Evolutionary conservation across 768 basidiomycete genomes (phyloP).

Genomic region (Russula vinacea): DNA sequence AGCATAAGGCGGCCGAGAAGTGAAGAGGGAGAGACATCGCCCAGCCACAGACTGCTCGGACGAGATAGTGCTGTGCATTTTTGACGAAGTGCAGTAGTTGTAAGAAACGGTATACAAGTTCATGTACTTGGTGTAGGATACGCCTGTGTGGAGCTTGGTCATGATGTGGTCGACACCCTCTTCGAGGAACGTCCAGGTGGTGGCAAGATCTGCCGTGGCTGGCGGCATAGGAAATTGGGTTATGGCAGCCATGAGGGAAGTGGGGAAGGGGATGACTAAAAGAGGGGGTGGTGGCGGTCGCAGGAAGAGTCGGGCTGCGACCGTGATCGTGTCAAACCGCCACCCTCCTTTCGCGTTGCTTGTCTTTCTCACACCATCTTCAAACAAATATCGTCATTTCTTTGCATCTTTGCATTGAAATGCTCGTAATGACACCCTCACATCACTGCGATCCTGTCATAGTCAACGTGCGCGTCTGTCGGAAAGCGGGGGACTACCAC

Average conservation of each 20-base stretch:
- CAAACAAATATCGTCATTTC: not conserved
- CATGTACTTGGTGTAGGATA: constrained; percentile 90
- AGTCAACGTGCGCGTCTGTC: not conserved
- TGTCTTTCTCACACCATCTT: not conserved
- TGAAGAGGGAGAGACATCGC: constrained; percentile 47
- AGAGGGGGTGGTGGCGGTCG: constrained; percentile 22
- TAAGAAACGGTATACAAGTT: constrained; percentile 88
- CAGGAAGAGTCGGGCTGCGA: constrained; percentile 15
- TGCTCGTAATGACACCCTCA: too few relatives aligned
- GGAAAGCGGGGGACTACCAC: not conserved
- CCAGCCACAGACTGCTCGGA: constrained; percentile 40
- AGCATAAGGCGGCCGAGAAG: not conserved
- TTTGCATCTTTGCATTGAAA: too few relatives aligned
- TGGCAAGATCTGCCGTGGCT: constrained; percentile 62
- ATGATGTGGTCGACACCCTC: constrained; percentile 90
- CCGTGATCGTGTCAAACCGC: not conserved
- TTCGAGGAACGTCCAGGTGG: constrained; percentile 87
- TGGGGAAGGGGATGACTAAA: not conserved
- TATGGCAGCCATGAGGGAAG: constrained; percentile 19
- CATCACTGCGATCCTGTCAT: not conserved
- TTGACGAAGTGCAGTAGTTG: constrained; percentile 94
- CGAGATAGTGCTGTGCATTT: constrained; percentile 55
- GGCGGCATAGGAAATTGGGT: constrained; percentile 51
- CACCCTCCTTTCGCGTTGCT: not conserved
- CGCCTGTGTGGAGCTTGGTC: constrained; percentile 85